Base-by-base conservation (phyloP, 1,139 yeast species). In the Geotrichum siamense region DNA sequence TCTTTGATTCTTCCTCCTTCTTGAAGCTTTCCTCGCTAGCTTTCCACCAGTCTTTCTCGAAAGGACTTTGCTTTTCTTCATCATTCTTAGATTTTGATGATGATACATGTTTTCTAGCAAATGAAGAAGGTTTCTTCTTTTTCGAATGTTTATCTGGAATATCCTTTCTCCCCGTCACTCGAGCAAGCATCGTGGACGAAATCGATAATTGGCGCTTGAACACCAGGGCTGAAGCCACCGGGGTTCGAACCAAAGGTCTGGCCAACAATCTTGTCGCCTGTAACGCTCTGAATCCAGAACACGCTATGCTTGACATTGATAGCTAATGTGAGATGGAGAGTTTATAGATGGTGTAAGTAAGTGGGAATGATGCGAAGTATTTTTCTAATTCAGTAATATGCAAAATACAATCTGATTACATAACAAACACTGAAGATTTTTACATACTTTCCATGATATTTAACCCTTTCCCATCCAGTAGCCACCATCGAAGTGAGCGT, bases 281-380 rank as follows among this genome's bases (percentile, higher is more conserved):
- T 10, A 37, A 10, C 32, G 40, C 40, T 27, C 40, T 27, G 27
- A 37, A 37, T n/a, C 33, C 28, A 19, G 40, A 16, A 33, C 16
- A 28, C 40, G 40, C 15, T 27, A 37, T 28, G 28, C 40, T 37
- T n/a, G 40, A 19, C 40, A 37, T 37, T 12, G 8, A 12, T 25
- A 25, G 10, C 12, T 8, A 25, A 25, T 8, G 27, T 25, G 27
- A 23, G 8, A 8, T 23, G 27, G 27, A 8, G 12, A 8, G 10
- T 23, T 12, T 28, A 12, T 5, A 28, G 15, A n/a, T 5, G 31
- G 5, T 28, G n/a, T 8, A 6, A 12, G n/a, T 28, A 28, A 8
- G 27, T 8, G 27, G 27, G 27, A 8, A 23, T 23, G 10, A 23
- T 8, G 27, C 27, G 27, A 12, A 28, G 13, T 28, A n/a, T n/a